Conservation (phyloP, 164 flowering plant species). For the Santalum album region DNA sequence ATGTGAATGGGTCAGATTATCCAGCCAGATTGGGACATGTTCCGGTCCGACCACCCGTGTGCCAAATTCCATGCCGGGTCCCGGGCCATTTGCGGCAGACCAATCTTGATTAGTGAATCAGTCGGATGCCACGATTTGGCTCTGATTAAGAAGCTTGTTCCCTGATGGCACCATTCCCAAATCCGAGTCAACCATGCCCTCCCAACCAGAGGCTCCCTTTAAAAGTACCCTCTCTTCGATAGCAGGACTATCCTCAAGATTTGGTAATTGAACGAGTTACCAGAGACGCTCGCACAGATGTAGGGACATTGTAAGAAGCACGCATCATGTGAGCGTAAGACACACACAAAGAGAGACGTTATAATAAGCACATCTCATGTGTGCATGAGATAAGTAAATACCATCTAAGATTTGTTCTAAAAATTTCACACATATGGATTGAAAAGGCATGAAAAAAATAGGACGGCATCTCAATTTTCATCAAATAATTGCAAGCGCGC, state of each 20-base stretch:
- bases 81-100: conserved; percentile 84
- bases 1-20: conserved; percentile 90
- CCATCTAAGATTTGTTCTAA: no score
- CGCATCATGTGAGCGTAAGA: no score
- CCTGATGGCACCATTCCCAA: conserved; percentile 83
- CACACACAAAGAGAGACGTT: no score
- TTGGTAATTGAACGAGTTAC: conserved; percentile 88
- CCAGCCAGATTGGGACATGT: conserved; percentile 97
- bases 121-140: conserved; percentile 66
- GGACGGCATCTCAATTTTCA: no score
- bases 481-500: no score
- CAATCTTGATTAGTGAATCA: conserved; percentile 73
- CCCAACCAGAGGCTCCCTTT: conserved; percentile 80
- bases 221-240: conserved; percentile 77
- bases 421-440: no score
- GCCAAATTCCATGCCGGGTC: conserved; percentile 84
- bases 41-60: conserved; percentile 71
- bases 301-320: no score
- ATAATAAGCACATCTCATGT: no score
- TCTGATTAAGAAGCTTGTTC: conserved; percentile 58
- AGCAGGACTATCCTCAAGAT: conserved; percentile 61
- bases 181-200: conserved; percentile 67
- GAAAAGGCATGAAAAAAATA: no score
- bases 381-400: no score
- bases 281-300: no score